These are phyloP conservation scores for Pichia eremophila DNA, from an alignment of 805 yeast species.

Conservation along the genomic window DNA sequence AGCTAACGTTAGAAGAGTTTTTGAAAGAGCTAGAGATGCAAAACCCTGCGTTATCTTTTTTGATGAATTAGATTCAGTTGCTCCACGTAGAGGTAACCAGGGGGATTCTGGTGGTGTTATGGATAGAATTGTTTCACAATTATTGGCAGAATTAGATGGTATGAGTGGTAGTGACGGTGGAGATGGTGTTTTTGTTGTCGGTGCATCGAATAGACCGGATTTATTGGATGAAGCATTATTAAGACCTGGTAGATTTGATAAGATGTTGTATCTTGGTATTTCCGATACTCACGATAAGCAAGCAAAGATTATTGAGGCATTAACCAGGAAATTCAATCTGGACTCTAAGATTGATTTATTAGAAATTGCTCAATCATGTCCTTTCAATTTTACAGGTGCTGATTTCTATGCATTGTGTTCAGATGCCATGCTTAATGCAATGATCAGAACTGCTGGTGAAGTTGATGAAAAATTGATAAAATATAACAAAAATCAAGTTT, in stretches of 20 bases:
- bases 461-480: slow-evolving; percentile 57
- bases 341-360: slow-evolving; percentile 49
- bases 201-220: slow-evolving; percentile 98
- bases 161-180: slow-evolving; percentile 76
- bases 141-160: slow-evolving; percentile 91
- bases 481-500: slow-evolving; percentile 32
- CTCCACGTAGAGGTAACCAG: slow-evolving; percentile 96
- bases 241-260: slow-evolving; percentile 93
- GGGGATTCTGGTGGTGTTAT: slow-evolving; percentile 99
- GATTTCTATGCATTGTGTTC: slow-evolving; percentile 95
- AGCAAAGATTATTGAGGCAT: slow-evolving; percentile 72
- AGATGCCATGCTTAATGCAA: slow-evolving; percentile 92
- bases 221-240: slow-evolving; percentile 86
- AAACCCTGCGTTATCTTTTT: slow-evolving; percentile 96
- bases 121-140: slow-evolving; percentile 96
- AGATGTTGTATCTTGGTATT: slow-evolving; percentile 87
- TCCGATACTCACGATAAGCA: slow-evolving; percentile 89
- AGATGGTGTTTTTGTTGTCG: slow-evolving; percentile 93
- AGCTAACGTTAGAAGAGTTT: slow-evolving; percentile 90
- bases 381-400: slow-evolving; percentile 94
- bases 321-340: slow-evolving; percentile 73
- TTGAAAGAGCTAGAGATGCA: slow-evolving; percentile 92
- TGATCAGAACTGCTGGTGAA: slow-evolving; percentile 77
- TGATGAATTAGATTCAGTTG: slow-evolving; percentile 96
- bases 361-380: slow-evolving; percentile 58